A percentile compares a stretch with the other conserved stretches of the same genome.
These are phyloP conservation scores for Porphyrellus cyaneotinctus DNA, from an alignment of 768 basidiomycete species.

Conservation along the genomic window DNA sequence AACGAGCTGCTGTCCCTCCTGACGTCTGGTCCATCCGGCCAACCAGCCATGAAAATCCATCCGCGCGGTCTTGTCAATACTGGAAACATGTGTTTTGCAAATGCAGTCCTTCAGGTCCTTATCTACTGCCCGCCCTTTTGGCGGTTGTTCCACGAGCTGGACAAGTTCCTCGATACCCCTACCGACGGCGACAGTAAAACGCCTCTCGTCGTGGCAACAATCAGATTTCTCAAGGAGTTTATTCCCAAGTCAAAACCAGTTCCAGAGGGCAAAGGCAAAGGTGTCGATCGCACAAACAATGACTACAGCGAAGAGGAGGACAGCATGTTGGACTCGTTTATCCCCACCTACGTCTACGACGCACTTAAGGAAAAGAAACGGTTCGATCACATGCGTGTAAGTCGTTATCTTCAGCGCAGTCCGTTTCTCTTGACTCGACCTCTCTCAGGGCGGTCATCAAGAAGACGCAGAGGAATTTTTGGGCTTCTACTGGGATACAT, in stretches of 20 bases:
- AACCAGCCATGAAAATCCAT: constrained; percentile 37
- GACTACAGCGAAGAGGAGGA: constrained; percentile 43
- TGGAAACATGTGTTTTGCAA: constrained; percentile 98
- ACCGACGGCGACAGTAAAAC: constrained; percentile 32
- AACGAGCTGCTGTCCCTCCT: constrained; percentile 55
- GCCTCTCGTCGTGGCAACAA: constrained; percentile 64
- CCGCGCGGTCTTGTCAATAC: constrained; percentile 88
- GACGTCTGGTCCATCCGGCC: constrained; percentile 34
- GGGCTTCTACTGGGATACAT: constrained; percentile 92
- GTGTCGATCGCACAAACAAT: constrained; percentile 31
- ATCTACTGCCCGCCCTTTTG: constrained; percentile 89
- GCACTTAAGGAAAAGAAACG: constrained; percentile 91
- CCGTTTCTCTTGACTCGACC: not conserved
- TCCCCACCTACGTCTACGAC: constrained; percentile 84
- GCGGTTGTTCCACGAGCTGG: constrained; percentile 69
- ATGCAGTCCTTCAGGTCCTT: constrained; percentile 86
- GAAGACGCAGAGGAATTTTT: constrained; percentile 99
- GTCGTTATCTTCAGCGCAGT: constrained; percentile 27
- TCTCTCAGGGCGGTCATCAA: constrained; percentile 76
- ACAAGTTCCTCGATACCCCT: constrained; percentile 41
- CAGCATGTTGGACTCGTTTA: constrained; percentile 61
- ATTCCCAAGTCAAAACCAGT: constrained; percentile 20
- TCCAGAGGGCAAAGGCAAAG: constrained; percentile 38
- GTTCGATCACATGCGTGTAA: constrained; percentile 88
- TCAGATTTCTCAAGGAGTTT: constrained; percentile 80